These are phyloP conservation scores for Populus pruinosa DNA, from an alignment of 345 rosid genomes.

Conservation along the genomic window DNA sequence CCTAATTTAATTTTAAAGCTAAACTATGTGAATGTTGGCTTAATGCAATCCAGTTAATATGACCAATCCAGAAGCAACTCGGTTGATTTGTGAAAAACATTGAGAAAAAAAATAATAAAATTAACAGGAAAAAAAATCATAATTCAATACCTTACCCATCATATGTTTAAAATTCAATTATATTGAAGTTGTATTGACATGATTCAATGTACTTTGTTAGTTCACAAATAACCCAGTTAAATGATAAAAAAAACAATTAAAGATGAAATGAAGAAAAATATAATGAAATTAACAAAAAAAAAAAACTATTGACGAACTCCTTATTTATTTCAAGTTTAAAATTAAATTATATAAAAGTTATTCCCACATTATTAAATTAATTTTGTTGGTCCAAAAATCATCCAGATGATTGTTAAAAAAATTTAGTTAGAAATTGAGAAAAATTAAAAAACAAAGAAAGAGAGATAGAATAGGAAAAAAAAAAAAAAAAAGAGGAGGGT, in stretches of 20 bases:
- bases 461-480: too few species aligned
- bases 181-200: fast-evolving
- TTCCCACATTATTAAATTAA: fast-evolving
- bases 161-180: fast-evolving
- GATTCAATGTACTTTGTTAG: fast-evolving
- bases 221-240: fast-evolving
- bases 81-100: fast-evolving
- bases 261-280: too few species aligned
- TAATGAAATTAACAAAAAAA: too few species aligned
- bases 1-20: fast-evolving
- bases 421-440: too few species aligned
- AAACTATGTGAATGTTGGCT: fast-evolving
- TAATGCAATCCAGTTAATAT: fast-evolving
- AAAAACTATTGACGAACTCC: fast-evolving
- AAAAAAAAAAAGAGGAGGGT: too few species aligned
- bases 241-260: too few species aligned
- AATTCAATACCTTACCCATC: fast-evolving
- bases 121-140: too few species aligned
- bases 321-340: fast-evolving
- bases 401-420: too few species aligned
- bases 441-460: too few species aligned
- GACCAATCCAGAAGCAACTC: fast-evolving
- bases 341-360: too few species aligned
- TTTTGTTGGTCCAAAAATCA: too few species aligned
- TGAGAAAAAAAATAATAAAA: too few species aligned